A percentile compares a stretch with the other conserved stretches of the same genome.
phyloP scores from a whole-genome alignment of 345 rosid genomes.

The Barbarea vulgaris region DNA sequence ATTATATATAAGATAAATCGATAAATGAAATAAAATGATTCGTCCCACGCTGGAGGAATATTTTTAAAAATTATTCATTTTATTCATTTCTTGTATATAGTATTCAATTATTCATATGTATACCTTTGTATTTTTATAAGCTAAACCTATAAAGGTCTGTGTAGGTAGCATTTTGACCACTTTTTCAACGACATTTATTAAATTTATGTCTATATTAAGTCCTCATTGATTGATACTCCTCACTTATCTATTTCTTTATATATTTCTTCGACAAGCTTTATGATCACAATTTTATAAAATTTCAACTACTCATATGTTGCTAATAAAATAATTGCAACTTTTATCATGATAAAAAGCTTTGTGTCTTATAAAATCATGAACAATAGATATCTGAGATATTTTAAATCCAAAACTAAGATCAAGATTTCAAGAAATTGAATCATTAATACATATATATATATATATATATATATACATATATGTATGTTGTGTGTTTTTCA shows the following conservation, averaged over 20 bases:
- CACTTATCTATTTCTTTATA: too few species aligned
- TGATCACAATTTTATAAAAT: slow-evolving; percentile 17
- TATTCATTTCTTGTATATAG: background rate
- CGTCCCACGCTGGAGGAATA: slow-evolving; percentile 35
- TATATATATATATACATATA: too few species aligned
- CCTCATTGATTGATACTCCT: slow-evolving; percentile 11
- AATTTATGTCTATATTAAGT: background rate
- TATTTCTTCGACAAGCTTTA: slow-evolving; percentile 17
- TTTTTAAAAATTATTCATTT: too few species aligned
- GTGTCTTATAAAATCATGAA: background rate
- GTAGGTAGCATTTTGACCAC: slow-evolving; percentile 35
- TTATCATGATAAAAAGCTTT: background rate
- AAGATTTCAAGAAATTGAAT: background rate
- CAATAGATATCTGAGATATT: background rate
- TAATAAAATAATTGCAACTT: background rate
- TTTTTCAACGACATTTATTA: background rate
- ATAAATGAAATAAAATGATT: background rate
- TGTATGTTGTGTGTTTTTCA: background rate
- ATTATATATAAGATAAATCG: background rate
- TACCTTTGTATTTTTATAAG: slow-evolving; percentile 7
- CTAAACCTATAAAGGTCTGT: slow-evolving; percentile 9
- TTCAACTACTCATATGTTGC: slow-evolving; percentile 9
- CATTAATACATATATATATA: background rate
- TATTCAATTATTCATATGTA: slow-evolving; percentile 10
- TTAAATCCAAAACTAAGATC: background rate